A percentile compares a stretch with the other conserved stretches of the same genome.
Conservation (phyloP, 2,329 filamentous ascomycete genomes). For the Drechslera avenae region DNA sequence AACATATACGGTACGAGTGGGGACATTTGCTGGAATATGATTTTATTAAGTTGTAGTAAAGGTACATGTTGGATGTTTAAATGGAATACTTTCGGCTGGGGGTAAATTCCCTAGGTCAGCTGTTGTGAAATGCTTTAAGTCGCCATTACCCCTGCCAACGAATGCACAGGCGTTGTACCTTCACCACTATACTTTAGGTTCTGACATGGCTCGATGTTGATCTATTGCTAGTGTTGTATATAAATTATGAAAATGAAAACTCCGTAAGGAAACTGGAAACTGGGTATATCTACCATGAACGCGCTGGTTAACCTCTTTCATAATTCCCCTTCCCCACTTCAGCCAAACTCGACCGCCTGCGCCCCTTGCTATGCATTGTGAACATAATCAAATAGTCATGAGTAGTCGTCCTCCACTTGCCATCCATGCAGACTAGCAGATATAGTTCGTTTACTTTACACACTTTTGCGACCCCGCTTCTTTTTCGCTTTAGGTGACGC, state of each 20-base stretch:
- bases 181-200: too few relatives aligned
- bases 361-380: constrained; percentile 14
- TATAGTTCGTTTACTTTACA: background rate
- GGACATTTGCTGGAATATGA: too few relatives aligned
- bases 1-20: too few relatives aligned
- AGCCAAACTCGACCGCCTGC: background rate
- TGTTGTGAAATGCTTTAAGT: too few relatives aligned
- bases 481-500: constrained; percentile 16
- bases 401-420: background rate
- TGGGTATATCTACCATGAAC: constrained; percentile 1
- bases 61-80: too few relatives aligned
- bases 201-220: too few relatives aligned
- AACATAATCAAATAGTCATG: background rate
- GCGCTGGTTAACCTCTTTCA: background rate
- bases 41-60: too few relatives aligned
- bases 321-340: background rate
- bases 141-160: too few relatives aligned
- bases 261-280: background rate
- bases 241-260: background rate
- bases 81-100: too few relatives aligned
- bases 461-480: constrained; percentile 23
- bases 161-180: too few relatives aligned
- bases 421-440: background rate
- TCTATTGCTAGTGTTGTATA: too few relatives aligned
- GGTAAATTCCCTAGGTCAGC: too few relatives aligned